phyloP scores from a whole-genome alignment of 345 rosid species.

The Xanthoceras sorbifolium region DNA sequence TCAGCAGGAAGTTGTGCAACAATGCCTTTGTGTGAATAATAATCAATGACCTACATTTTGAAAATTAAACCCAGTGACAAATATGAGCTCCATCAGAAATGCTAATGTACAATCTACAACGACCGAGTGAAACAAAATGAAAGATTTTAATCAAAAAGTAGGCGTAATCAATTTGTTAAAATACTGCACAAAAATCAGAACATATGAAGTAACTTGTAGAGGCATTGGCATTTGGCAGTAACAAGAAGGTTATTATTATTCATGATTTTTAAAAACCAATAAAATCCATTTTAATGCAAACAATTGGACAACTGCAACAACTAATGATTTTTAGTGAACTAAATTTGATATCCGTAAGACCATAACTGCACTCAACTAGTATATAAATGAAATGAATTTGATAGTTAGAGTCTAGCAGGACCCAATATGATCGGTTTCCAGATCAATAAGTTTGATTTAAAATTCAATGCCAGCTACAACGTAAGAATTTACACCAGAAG shows the following conservation, averaged over 20 bases:
- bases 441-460: background rate
- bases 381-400: background rate
- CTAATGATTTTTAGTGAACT: background rate
- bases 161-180: background rate
- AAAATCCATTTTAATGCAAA: background rate
- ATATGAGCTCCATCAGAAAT: background rate
- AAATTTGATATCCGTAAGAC: background rate
- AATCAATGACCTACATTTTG: conserved; percentile 68
- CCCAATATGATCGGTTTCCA: background rate
- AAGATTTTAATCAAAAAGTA: background rate
- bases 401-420: background rate
- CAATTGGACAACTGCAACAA: background rate
- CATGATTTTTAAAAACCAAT: background rate
- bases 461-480: background rate
- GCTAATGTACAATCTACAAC: background rate
- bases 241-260: background rate
- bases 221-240: background rate
- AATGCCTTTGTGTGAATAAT: conserved; percentile 70
- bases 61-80: background rate
- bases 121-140: background rate
- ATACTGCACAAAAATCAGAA: background rate
- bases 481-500: background rate
- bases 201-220: background rate
- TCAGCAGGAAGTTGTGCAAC: conserved; percentile 78
- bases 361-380: background rate